A percentile compares a stretch with the other conserved stretches of the same genome.
Conservation (phyloP, 257 asterid species). For the Solanum rostratum region DNA sequence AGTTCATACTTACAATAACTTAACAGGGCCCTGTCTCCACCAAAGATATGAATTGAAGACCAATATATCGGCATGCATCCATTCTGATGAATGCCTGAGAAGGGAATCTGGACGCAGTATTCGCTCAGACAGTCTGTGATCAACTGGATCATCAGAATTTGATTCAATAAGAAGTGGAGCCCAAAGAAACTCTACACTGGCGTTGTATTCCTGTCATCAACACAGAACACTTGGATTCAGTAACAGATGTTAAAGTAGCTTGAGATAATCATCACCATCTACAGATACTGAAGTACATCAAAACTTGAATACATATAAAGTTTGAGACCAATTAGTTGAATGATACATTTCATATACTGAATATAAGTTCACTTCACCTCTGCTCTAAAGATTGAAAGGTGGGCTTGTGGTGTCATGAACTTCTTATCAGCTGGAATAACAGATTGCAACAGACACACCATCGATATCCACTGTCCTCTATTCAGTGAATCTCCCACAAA, state of each 20-base stretch:
- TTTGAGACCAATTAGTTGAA: not conserved
- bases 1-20: constrained; percentile 48
- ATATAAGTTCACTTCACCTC: constrained; percentile 34
- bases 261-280: not conserved
- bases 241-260: not conserved
- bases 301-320: not conserved
- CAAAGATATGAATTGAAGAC: constrained; percentile 81
- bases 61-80: constrained; percentile 88
- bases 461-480: constrained; percentile 94
- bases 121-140: constrained; percentile 70
- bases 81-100: constrained; percentile 59
- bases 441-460: constrained; percentile 77
- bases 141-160: constrained; percentile 78
- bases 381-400: constrained; percentile 74
- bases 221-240: not conserved
- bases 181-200: constrained; percentile 87
- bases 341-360: not conserved
- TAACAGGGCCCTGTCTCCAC: constrained; percentile 94
- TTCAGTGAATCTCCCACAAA: constrained; percentile 93
- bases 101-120: constrained; percentile 71
- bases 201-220: constrained; percentile 59
- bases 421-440: constrained; percentile 46
- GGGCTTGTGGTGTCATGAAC: constrained; percentile 77
- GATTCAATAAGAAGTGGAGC: constrained; percentile 95
- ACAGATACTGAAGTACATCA: not conserved